Evolutionary conservation across 192 early-diverging fungal species (phyloP), one percentile per base, ranked within the genome.

Genomic region (Paraglomus occultum): DNA sequence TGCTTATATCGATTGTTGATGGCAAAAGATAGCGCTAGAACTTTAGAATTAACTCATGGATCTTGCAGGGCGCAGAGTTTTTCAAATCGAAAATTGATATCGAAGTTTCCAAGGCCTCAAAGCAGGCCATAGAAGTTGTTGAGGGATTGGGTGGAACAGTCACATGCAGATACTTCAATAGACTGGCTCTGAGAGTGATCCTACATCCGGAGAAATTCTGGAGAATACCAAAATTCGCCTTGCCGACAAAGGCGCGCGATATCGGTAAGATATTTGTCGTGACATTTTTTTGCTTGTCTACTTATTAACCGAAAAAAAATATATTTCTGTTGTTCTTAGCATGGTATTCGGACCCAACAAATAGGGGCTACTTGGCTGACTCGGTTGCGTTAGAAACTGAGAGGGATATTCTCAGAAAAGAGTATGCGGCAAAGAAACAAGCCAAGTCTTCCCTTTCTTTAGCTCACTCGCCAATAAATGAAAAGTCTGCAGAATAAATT

Each of bases 61-160:
- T 6, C 63, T 44, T 63, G 12, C 75, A 93, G 80, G 96, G 95
- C n/a, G 82, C 85, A 39, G 85, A 90, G 40, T 82, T 86, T 44
- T 86, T 98, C 63, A 88, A 82, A 17, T 84, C 82, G 0, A 87
- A 90, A 38, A 79, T 98, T 58, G 89, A 87, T 17, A 87, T 98
- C 48, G 94, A 94, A 72, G 94, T 96, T 12, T 89, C 92, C 0
- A 80, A 87, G 73, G 95, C 93, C 1, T 88, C 90, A 4, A 78
- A 85, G 58, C 74, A 84, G 23, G 92, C 96, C 8, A 93, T 96
- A 71, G 75, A 85, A 76, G 74, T 87, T 22, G 84, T 98, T 60
- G 95, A 98, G 72, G 74, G 79, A 45, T 79, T 84, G 1, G 96
- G 95, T 5, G 96, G 96, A 42, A 84, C 75, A 42, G 87, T 97